These are phyloP conservation scores for Tuber indicum DNA, from an alignment of 495 filamentous ascomycete species.

Conservation along the genomic window DNA sequence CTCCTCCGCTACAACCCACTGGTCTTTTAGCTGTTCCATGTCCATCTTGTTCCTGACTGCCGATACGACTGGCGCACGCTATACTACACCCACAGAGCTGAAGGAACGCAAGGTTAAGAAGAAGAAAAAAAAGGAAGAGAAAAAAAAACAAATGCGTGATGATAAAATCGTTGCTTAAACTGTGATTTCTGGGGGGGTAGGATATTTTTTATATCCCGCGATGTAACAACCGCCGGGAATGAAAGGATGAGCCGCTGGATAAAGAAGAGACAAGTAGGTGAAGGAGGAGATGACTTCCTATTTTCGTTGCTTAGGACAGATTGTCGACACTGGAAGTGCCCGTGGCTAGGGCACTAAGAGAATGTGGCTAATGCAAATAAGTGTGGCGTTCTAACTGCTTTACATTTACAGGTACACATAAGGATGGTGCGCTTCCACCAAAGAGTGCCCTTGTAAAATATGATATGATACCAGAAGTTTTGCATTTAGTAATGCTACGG, in stretches of 20 bases:
- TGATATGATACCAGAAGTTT: too few relatives aligned
- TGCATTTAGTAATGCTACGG: too few relatives aligned
- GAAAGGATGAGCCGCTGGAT: background rate
- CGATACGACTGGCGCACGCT: slow-evolving; percentile 16
- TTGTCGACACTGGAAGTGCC: background rate
- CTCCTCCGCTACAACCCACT: slow-evolving; percentile 96
- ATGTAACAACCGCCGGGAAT: background rate
- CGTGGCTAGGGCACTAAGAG: background rate
- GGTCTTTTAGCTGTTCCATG: slow-evolving; percentile 81
- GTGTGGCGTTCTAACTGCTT: background rate
- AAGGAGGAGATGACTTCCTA: background rate
- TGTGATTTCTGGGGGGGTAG: background rate
- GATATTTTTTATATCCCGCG: background rate
- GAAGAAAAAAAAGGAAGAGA: background rate
- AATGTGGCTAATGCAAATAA: background rate
- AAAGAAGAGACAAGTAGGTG: background rate
- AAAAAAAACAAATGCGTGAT: background rate
- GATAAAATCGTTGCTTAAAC: background rate
- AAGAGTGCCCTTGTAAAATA: too few relatives aligned
- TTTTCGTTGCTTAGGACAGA: background rate
- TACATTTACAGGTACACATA: too few relatives aligned
- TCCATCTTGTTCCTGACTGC: slow-evolving; percentile 52
- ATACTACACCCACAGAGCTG: slow-evolving; percentile 10
- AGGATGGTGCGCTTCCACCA: too few relatives aligned
- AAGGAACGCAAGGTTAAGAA: background rate